phyloP scores from a whole-genome alignment of 1,284 basidiomycete species.

The Irpex sp. region DNA sequence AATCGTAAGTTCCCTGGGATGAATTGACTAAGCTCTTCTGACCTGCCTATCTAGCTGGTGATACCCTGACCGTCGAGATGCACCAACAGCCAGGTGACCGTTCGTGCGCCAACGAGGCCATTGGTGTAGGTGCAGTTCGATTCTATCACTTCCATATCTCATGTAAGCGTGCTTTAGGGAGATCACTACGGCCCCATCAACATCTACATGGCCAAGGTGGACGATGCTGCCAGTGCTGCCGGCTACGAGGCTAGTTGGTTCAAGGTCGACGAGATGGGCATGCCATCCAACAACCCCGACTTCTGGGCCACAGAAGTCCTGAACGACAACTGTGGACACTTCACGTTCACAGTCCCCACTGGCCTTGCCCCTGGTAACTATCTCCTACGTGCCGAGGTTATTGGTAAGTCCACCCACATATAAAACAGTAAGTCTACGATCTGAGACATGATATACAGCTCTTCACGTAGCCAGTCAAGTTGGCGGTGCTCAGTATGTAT shows the following conservation, averaged over 20 bases:
- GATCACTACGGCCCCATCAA: slow-evolving; percentile 46
- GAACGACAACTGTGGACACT: slow-evolving; percentile 50
- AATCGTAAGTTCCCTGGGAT: slow-evolving; percentile 29
- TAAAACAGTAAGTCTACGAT: neutral
- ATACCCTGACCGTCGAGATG: slow-evolving; percentile 49
- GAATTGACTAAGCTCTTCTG: neutral
- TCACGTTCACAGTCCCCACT: slow-evolving; percentile 43
- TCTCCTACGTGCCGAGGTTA: slow-evolving; percentile 49
- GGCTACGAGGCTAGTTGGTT: slow-evolving; percentile 45
- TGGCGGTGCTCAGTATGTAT: slow-evolving; percentile 42
- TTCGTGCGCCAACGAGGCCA: slow-evolving; percentile 44
- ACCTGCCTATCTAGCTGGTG: slow-evolving; percentile 35
- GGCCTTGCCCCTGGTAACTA: slow-evolving; percentile 47
- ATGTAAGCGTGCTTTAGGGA: slow-evolving; percentile 34
- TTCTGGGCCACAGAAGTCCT: slow-evolving; percentile 36
- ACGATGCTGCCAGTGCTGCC: slow-evolving; percentile 41
- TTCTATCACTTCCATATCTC: slow-evolving; percentile 20
- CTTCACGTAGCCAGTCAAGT: slow-evolving; percentile 41
- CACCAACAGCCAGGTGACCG: slow-evolving; percentile 48
- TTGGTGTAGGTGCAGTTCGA: slow-evolving; percentile 15
- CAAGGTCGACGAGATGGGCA: slow-evolving; percentile 47
- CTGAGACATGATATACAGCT: slow-evolving; percentile 24
- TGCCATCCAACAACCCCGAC: slow-evolving; percentile 43
- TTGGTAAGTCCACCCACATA: slow-evolving; percentile 31
- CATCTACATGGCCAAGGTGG: slow-evolving; percentile 45